A percentile compares a stretch with the other conserved stretches of the same genome.
These are phyloP conservation scores for Saccharomycopsis fodiens DNA, from an alignment of 805 yeast genomes.

Conservation along the genomic window DNA sequence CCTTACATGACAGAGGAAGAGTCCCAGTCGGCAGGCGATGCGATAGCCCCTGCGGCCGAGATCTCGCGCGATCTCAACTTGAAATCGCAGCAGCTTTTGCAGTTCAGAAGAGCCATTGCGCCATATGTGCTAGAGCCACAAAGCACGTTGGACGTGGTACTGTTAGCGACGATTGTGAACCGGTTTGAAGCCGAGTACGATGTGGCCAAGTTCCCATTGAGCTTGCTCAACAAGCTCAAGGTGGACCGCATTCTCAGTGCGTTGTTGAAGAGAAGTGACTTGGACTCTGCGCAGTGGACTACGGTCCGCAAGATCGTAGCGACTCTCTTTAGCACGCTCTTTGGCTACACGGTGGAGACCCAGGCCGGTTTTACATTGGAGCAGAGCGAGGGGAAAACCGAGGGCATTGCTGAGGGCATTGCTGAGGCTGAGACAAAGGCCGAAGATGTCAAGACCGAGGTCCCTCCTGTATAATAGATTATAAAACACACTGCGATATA, in stretches of 20 bases:
- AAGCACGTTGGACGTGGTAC: not conserved
- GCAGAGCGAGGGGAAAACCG: too few relatives aligned
- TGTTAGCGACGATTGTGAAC: not conserved
- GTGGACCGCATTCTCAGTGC: not conserved
- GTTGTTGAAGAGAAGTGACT: not conserved
- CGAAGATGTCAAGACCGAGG: too few relatives aligned
- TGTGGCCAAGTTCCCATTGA: not conserved
- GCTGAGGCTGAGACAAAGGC: too few relatives aligned
- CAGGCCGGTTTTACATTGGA: not conserved
- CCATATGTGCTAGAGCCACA: constrained; percentile 1
- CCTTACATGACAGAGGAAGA: not conserved
- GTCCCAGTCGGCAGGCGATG: not conserved
- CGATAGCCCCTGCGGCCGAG: not conserved
- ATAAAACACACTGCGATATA: too few relatives aligned
- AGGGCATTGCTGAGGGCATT: too few relatives aligned
- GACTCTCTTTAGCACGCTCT: not conserved
- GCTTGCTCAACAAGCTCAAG: constrained; percentile 1
- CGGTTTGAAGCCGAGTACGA: not conserved
- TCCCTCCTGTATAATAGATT: too few relatives aligned
- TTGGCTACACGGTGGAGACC: not conserved
- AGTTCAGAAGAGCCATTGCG: constrained; percentile 1
- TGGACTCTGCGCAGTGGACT: not conserved
- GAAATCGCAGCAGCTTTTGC: not conserved
- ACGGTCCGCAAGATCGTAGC: not conserved
- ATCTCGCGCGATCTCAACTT: not conserved